Percentiles rank a stretch among this genome's conserved stretches.
phyloP scores from a whole-genome alignment of 495 filamentous ascomycete species.

The Penicillium parvum region DNA sequence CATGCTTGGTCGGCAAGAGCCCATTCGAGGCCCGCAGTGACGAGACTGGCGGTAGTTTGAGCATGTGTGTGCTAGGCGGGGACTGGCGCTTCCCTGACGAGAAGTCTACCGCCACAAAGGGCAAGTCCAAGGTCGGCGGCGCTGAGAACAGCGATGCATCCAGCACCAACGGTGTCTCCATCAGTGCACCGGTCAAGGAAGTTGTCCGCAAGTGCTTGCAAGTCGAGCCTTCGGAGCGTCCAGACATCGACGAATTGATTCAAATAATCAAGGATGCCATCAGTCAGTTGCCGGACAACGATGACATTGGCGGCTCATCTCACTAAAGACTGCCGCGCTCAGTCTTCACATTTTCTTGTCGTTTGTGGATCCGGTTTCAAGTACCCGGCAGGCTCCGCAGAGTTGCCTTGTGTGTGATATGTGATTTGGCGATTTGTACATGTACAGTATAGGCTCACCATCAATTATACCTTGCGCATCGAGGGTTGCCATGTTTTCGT shows the following conservation, averaged over 20 bases:
- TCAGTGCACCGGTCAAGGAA: constrained; percentile 75
- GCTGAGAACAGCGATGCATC: constrained; percentile 20
- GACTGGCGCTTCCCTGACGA: constrained; percentile 96
- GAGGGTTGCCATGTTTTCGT: not conserved
- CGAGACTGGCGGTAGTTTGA: constrained; percentile 90
- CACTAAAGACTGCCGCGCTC: constrained; percentile 11
- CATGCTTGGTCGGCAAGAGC: constrained; percentile 90
- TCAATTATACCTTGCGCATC: constrained; percentile 1
- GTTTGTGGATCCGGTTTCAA: constrained; percentile 1
- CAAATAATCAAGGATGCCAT: constrained; percentile 72
- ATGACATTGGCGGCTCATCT: constrained; percentile 31
- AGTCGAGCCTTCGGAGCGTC: constrained; percentile 89
- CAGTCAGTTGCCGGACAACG: constrained; percentile 69
- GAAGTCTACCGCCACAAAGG: constrained; percentile 52
- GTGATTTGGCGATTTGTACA: constrained; percentile 16
- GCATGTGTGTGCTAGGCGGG: constrained; percentile 83
- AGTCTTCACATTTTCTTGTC: not conserved
- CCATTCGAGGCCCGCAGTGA: constrained; percentile 94
- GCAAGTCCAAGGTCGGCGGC: constrained; percentile 43
- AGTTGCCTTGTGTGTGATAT: constrained; percentile 6
- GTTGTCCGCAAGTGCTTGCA: constrained; percentile 82
- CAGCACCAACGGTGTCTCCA: constrained; percentile 33
- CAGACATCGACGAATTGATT: constrained; percentile 88
- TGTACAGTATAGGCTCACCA: constrained; percentile 9
- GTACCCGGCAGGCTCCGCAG: constrained; percentile 21